Evolutionary conservation across 768 basidiomycete genomes (phyloP), one percentile per base, ranked within the genome.

Genomic region (Exsudoporus frostii): DNA sequence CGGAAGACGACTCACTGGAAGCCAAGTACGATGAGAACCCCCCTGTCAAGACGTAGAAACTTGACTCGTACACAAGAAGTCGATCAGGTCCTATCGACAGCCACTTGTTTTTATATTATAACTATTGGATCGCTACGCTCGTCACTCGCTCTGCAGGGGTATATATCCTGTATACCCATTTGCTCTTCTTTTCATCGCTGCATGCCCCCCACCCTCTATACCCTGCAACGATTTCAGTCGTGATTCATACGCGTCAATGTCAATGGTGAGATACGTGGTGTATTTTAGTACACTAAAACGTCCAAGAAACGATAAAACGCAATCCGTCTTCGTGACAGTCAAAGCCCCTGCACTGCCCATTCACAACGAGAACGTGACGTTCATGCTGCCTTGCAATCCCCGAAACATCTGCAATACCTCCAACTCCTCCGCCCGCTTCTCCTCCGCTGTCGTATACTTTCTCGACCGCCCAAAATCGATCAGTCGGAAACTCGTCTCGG

Each of bases 391-490:
- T 0, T 4, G 0, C 52, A 56, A 30, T 4, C 20, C 30, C 0
- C 4, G 0, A 9, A 65, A 56, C 63, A 65, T 48, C 3, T 0
- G 8, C 37, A 62, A 24, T 9, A 38, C 37, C 10, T 20, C 15
- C 22, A 6, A 0, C 46, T 65, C 64, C 37, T 65, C 64, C 0
- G 0, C 0, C 27, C 1, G 41, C 50, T 54, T 65, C 48, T 57
- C 54, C 2, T 0, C 0, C 4, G 11, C 15, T 1, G 0, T 24
- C 0, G 7, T 11, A 22, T 34, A 55, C 51, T 24, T 49, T 24
- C 19, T 55, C 52, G 71, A 68, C 48, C 79, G 70, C 13, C 80
- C 80, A 36, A 80, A 79, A 58, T 82, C 80, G 48, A 82, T 79
- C 54, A 81, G 46, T 22, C 80, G 73, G 58, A 79, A 81, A 44